A percentile compares a stretch with the other conserved stretches of the same genome.
phyloP scores from a whole-genome alignment of 2,329 filamentous ascomycete genomes.

The Byssothecium circinans region DNA sequence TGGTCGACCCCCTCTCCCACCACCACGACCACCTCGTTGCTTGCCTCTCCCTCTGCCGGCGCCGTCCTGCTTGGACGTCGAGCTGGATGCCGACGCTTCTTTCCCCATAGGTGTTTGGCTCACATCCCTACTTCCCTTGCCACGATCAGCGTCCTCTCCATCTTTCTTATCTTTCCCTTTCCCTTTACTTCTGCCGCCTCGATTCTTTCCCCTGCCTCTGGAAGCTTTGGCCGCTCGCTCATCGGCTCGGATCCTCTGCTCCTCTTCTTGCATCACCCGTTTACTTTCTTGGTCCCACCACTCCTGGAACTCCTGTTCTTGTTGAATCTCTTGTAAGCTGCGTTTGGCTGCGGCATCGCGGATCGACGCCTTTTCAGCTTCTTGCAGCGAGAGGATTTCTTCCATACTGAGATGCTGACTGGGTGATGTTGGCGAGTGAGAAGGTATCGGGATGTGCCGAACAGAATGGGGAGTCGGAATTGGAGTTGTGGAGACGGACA shows the following conservation, averaged over 20 bases:
- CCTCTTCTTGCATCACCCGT: slow-evolving; percentile 65
- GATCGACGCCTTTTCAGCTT: slow-evolving; percentile 78
- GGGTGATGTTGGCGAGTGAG: slow-evolving; percentile 63
- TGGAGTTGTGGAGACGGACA: slow-evolving; percentile 38
- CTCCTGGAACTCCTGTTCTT: slow-evolving; percentile 94
- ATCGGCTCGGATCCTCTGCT: slow-evolving; percentile 44
- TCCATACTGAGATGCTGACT: slow-evolving; percentile 73
- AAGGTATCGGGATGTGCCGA: slow-evolving; percentile 55
- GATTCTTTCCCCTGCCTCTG: slow-evolving; percentile 30
- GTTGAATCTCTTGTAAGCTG: slow-evolving; percentile 90
- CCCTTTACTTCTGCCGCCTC: slow-evolving; percentile 26
- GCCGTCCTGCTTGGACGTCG: slow-evolving; percentile 15
- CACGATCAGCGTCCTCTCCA: slow-evolving; percentile 13
- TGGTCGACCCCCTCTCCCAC: slow-evolving; percentile 25
- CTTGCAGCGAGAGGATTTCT: slow-evolving; percentile 87
- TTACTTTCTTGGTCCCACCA: slow-evolving; percentile 91
- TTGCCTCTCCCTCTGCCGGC: slow-evolving; percentile 16
- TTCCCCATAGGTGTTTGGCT: slow-evolving; percentile 2
- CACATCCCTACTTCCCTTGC: slow-evolving; percentile 20
- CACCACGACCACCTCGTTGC: slow-evolving; percentile 24
- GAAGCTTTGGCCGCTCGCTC: slow-evolving; percentile 27
- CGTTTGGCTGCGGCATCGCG: slow-evolving; percentile 84
- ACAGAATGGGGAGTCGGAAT: slow-evolving; percentile 49
- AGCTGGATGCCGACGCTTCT: slow-evolving; percentile 8
- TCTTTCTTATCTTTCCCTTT: slow-evolving; percentile 32